These are phyloP conservation scores for Rhizopogon sp. DNA, from an alignment of 768 basidiomycete species.

Conservation along the genomic window DNA sequence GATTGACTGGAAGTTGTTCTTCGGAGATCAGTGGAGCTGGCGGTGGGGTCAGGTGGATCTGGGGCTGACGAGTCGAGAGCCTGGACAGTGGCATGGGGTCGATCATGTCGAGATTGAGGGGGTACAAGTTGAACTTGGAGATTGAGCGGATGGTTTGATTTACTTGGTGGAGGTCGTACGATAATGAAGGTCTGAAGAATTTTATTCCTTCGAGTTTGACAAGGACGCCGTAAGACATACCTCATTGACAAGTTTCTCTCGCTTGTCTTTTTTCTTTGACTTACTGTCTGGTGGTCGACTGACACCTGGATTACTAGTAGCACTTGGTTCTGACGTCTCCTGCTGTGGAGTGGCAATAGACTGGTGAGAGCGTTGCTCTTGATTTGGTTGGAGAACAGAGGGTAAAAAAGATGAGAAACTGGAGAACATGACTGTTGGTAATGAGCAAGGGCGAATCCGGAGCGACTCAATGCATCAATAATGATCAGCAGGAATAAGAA, in stretches of 20 bases:
- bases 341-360: constrained; percentile 13
- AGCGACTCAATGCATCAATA: neutral
- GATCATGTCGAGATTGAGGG: constrained; percentile 37
- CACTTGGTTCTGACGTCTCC: constrained; percentile 1
- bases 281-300: constrained; percentile 18
- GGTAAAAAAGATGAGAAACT: constrained; percentile 48
- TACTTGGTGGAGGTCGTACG: constrained; percentile 84
- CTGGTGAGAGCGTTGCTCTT: constrained; percentile 19
- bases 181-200: constrained; percentile 76
- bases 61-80: constrained; percentile 39
- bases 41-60: constrained; percentile 16
- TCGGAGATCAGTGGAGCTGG: constrained; percentile 19
- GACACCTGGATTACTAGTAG: constrained; percentile 2
- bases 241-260: constrained; percentile 42
- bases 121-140: constrained; percentile 91
- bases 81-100: constrained; percentile 33
- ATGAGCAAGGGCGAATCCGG: neutral
- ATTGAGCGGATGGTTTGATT: constrained; percentile 83
- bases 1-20: constrained; percentile 43
- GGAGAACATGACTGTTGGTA: constrained; percentile 40
- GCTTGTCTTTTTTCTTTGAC: constrained; percentile 44
- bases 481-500: neutral
- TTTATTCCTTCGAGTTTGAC: constrained; percentile 1
- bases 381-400: constrained; percentile 34
- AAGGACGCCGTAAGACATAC: constrained; percentile 24